Percentiles rank a stretch among this genome's conserved stretches.
Evolutionary conservation across 495 filamentous ascomycete genomes (phyloP).

Genomic region (Neurospora africana): DNA sequence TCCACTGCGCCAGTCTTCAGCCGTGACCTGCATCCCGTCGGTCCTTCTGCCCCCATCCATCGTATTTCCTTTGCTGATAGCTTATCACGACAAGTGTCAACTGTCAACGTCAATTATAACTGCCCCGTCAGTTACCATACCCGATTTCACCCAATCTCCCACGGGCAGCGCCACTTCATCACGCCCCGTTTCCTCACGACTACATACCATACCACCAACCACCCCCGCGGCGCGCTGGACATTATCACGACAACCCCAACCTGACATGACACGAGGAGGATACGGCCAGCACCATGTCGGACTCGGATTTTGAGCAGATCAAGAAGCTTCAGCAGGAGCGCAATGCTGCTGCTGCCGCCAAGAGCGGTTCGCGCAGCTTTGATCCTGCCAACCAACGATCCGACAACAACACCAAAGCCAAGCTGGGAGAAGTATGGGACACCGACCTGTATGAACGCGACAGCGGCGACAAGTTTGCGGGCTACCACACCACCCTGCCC

Average conservation of each 20-base stretch:
- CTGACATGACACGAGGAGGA: not conserved
- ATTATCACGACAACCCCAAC: not conserved
- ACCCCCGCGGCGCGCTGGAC: not conserved
- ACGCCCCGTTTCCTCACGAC: not conserved
- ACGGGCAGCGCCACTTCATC: not conserved
- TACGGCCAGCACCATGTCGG: slow-evolving; percentile 37
- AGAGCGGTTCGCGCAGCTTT: slow-evolving; percentile 81
- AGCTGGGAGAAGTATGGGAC: slow-evolving; percentile 90
- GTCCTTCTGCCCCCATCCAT: not conserved
- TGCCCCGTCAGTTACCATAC: not conserved
- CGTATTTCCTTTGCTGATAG: not conserved
- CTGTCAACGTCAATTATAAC: not conserved
- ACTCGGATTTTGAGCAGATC: slow-evolving; percentile 75
- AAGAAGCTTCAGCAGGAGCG: slow-evolving; percentile 83
- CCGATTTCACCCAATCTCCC: not conserved
- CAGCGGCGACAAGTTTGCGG: slow-evolving; percentile 71
- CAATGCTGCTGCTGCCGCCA: slow-evolving; percentile 69
- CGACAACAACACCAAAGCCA: slow-evolving; percentile 87
- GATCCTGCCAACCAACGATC: slow-evolving; percentile 79
- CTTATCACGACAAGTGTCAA: not conserved
- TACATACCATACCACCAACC: not conserved
- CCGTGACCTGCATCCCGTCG: not conserved
- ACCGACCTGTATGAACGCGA: slow-evolving; percentile 76
- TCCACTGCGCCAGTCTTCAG: not conserved
- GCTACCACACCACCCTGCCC: slow-evolving; percentile 84